Conservation (phyloP, 768 basidiomycete genomes). For the Chalciporus pseudorubinellus region DNA sequence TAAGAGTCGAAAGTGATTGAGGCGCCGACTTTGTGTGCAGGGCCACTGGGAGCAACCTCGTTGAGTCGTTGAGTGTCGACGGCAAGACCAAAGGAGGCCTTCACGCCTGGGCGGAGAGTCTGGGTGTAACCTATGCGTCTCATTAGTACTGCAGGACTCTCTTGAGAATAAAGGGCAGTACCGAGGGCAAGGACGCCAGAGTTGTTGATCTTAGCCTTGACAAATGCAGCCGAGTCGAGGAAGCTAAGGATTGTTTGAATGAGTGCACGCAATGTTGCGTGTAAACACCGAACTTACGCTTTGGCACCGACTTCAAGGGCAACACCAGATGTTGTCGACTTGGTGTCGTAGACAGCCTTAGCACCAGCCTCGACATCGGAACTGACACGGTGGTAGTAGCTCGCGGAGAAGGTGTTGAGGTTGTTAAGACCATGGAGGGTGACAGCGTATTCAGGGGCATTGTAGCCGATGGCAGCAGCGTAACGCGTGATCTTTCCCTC, state of each 20-base stretch:
- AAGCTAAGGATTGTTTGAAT: conserved; percentile 40
- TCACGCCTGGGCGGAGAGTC: conserved; percentile 89
- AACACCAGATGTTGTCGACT: conserved; percentile 82
- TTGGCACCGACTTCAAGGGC: conserved; percentile 94
- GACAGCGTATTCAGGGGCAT: conserved; percentile 93
- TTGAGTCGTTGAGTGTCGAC: conserved; percentile 92
- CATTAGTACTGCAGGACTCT: conserved; percentile 9
- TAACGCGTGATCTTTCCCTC: conserved; percentile 91
- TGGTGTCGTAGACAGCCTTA: conserved; percentile 95
- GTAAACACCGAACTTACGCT: conserved; percentile 54
- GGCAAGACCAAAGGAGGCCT: conserved; percentile 90
- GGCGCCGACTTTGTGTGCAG: conserved; percentile 83
- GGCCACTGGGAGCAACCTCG: conserved; percentile 59
- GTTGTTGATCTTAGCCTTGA: conserved; percentile 99
- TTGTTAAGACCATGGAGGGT: conserved; percentile 94
- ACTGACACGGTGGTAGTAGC: conserved; percentile 97
- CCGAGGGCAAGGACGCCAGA: conserved; percentile 84
- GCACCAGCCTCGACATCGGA: conserved; percentile 92
- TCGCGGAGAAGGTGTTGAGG: conserved; percentile 88
- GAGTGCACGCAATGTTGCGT: not conserved
- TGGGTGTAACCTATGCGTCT: conserved; percentile 76
- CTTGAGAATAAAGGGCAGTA: conserved; percentile 32
- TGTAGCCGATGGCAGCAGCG: conserved; percentile 90
- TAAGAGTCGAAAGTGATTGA: conserved; percentile 73
- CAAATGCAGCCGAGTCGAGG: conserved; percentile 85